Evolutionary conservation across 345 rosid species (phyloP), one percentile per base, ranked within the genome.

Genomic region (Linum trigynum): DNA sequence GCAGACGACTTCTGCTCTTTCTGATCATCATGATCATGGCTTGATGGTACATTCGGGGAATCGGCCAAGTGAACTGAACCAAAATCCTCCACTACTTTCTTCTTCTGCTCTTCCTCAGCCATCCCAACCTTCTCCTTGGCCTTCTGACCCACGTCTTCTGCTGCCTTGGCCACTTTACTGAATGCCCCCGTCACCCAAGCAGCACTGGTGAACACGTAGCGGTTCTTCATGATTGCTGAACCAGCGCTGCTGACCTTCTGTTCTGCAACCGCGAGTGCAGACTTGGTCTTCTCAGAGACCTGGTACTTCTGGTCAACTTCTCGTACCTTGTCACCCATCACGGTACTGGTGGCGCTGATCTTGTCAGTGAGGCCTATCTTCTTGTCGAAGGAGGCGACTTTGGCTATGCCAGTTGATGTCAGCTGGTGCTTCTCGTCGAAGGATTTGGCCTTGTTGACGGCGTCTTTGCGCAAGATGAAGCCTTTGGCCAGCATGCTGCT

Each of bases 401-500:
- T 77, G 23, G 84, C 80, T 36, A 84, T 72, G 10, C 86, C 84
- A 56, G 75, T 80, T 7, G 79, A 76, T 9, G 74, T 71, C 59
- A 75, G 65, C 39, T 73, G 83, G 67, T 76, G 78, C 43, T 62
- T 78, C 55, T 82, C 89, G 56, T 84, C 84, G 8, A 84, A 69
- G 11, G 81, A 43, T 64, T 75, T 84, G 57, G 80, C 83, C 69
- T 68, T 78, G 63, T 59, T 68, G 61, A 84, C 12, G 12, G 84
- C 86, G 62, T 84, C 84, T 71, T 82, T 84, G 51, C 84, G 84
- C 67, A 84, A 73, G 57, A 78, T 74, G 67, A 68, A 82, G 23
- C 88, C 86, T 70, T 70, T 77, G 12, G 86, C 84, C 32, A 84
- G 77, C 89, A 82, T 78, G 37, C 71, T 74, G 72, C 83, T 84